These are phyloP conservation scores for Solanum chilense DNA, from an alignment of 257 asterid species.

Conservation along the genomic window DNA sequence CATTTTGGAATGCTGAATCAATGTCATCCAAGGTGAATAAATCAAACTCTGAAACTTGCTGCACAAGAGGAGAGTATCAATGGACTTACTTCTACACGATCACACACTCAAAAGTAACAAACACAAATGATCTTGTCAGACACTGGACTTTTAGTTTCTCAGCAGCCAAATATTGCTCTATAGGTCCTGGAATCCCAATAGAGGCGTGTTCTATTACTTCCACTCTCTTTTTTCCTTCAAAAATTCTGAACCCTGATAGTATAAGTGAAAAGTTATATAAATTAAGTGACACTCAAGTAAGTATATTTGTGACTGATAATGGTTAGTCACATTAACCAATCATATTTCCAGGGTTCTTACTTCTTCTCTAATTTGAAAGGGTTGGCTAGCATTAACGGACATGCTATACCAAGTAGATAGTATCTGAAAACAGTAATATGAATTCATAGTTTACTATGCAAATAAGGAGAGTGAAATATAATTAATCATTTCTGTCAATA, in stretches of 20 bases:
- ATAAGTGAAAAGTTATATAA: neutral
- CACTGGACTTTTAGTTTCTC: neutral
- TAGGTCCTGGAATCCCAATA: neutral
- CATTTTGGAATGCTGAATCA: conserved; percentile 72
- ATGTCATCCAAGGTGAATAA: conserved; percentile 91
- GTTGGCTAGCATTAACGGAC: neutral
- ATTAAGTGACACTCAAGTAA: neutral
- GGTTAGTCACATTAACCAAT: neutral
- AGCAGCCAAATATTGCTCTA: neutral
- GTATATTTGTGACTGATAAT: neutral
- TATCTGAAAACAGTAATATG: neutral
- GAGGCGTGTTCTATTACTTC: neutral
- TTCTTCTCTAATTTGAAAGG: neutral
- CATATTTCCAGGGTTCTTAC: neutral
- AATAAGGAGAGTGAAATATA: neutral
- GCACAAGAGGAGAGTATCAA: conserved; percentile 19
- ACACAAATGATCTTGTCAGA: neutral
- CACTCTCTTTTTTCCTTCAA: neutral
- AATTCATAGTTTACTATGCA: neutral
- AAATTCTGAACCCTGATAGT: neutral
- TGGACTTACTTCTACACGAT: neutral
- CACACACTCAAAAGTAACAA: neutral
- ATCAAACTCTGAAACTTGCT: conserved; percentile 96
- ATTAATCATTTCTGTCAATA: neutral
- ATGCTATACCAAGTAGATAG: neutral